Conservation (phyloP, 1,139 yeast species). For the Magnusiomyces fungicola region DNA sequence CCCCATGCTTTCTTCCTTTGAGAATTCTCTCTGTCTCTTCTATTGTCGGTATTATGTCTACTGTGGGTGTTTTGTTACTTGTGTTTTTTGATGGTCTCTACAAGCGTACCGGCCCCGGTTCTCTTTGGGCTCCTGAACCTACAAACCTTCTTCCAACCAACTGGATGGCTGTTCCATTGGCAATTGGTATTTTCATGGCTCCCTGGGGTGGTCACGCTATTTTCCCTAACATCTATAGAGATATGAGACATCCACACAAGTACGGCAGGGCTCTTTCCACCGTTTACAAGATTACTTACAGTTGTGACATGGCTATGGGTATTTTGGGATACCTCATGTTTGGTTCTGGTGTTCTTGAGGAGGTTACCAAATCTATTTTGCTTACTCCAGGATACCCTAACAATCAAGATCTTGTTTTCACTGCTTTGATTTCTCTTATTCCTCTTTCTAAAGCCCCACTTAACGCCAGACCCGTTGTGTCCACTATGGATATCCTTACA, state of each 20-base stretch:
- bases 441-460: constrained; percentile 87
- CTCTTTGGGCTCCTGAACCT: constrained; percentile 48
- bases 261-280: constrained; percentile 45
- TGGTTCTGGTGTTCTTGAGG: constrained; percentile 66
- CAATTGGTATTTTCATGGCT: constrained; percentile 73
- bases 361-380: constrained; percentile 71
- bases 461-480: constrained; percentile 77
- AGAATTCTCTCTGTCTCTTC: constrained; percentile 64
- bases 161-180: constrained; percentile 44
- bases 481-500: constrained; percentile 50
- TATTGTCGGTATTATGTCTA: constrained; percentile 65
- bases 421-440: constrained; percentile 66
- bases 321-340: constrained; percentile 82
- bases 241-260: constrained; percentile 69
- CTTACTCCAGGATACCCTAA: constrained; percentile 65
- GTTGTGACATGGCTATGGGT: constrained; percentile 71
- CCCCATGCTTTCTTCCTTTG: constrained; percentile 61
- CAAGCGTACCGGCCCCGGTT: constrained; percentile 54
- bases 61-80: constrained; percentile 52
- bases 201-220: constrained; percentile 93
- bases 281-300: constrained; percentile 58
- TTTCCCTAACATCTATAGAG: constrained; percentile 70
- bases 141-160: constrained; percentile 44
- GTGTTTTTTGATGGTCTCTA: constrained; percentile 58
- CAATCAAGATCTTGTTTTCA: constrained; percentile 55